Percentiles rank a stretch among this genome's conserved stretches.
Conservation (phyloP, 768 basidiomycete genomes). For the Podaxis sp. region DNA sequence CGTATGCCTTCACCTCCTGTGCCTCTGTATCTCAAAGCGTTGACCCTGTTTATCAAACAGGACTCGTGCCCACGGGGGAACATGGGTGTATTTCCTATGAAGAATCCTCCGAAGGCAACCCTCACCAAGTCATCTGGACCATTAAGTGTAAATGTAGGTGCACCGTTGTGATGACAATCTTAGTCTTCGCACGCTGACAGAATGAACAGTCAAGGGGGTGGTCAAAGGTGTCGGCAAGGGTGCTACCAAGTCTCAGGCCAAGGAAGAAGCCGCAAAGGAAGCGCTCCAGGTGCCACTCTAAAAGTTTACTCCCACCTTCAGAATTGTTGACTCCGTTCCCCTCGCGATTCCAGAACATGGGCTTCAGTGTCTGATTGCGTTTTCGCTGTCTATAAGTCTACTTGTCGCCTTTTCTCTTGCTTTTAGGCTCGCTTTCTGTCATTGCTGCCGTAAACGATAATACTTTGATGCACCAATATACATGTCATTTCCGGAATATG, state of each 20-base stretch:
- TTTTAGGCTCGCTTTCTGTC: not conserved
- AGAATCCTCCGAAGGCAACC: slow-evolving; percentile 35
- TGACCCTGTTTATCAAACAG: not conserved
- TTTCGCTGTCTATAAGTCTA: not conserved
- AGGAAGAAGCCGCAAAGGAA: slow-evolving; percentile 40
- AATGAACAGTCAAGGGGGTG: slow-evolving; percentile 38
- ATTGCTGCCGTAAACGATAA: not conserved
- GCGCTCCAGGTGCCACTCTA: slow-evolving; percentile 32
- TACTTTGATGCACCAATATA: not conserved
- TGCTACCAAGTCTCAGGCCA: slow-evolving; percentile 40
- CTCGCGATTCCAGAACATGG: not conserved
- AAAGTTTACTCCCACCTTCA: not conserved
- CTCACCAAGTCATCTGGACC: slow-evolving; percentile 43
- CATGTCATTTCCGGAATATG: not conserved
- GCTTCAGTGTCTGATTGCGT: not conserved
- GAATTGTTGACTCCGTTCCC: not conserved
- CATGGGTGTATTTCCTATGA: slow-evolving; percentile 31
- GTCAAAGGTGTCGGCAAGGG: slow-evolving; percentile 44
- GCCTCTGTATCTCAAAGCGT: not conserved
- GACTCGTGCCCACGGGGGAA: slow-evolving; percentile 3
- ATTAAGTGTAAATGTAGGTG: slow-evolving; percentile 52
- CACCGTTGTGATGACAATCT: not conserved
- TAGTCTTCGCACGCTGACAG: not conserved
- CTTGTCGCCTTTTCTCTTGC: not conserved
- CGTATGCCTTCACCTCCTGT: slow-evolving; percentile 25